These are phyloP conservation scores for Fusarium piperis DNA, from an alignment of 2,329 filamentous ascomycete genomes.

Conservation along the genomic window DNA sequence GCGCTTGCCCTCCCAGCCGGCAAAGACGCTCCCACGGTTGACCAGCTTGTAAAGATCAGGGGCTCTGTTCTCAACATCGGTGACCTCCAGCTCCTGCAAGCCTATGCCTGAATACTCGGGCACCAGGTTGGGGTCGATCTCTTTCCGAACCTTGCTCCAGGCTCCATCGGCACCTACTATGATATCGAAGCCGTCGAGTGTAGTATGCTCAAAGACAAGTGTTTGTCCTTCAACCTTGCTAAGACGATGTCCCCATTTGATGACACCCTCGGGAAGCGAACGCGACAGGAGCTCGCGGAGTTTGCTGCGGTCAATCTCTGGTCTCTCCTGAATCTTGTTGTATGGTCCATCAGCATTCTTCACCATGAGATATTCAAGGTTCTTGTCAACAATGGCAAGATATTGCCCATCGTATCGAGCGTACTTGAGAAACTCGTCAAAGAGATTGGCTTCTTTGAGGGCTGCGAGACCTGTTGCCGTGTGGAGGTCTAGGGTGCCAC, in stretches of 20 bases:
- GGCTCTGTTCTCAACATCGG: constrained; percentile 52
- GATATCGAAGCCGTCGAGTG: constrained; percentile 50
- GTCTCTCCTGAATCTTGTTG: constrained; percentile 49
- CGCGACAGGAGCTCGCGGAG: constrained; percentile 57
- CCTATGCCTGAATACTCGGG: constrained; percentile 59
- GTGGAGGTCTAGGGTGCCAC: constrained; percentile 66
- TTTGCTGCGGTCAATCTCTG: constrained; percentile 63
- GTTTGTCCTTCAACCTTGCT: constrained; percentile 47
- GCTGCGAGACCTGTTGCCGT: constrained; percentile 60
- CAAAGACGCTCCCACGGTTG: constrained; percentile 59
- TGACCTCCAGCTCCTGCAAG: constrained; percentile 53
- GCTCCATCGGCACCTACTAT: constrained; percentile 51
- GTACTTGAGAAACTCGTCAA: constrained; percentile 58
- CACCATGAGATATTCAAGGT: constrained; percentile 49
- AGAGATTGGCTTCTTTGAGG: constrained; percentile 60
- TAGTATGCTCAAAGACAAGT: constrained; percentile 52
- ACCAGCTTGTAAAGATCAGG: constrained; percentile 56
- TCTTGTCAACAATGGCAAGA: constrained; percentile 56
- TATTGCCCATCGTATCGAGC: constrained; percentile 64
- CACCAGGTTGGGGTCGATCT: constrained; percentile 48
- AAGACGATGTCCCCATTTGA: constrained; percentile 59
- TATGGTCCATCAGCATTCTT: constrained; percentile 34
- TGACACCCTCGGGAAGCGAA: constrained; percentile 55
- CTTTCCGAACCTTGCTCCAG: constrained; percentile 49
- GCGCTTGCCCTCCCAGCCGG: constrained; percentile 52